Conservation (phyloP, 164 flowering plant species). For the Cinnamomum micranthum region DNA sequence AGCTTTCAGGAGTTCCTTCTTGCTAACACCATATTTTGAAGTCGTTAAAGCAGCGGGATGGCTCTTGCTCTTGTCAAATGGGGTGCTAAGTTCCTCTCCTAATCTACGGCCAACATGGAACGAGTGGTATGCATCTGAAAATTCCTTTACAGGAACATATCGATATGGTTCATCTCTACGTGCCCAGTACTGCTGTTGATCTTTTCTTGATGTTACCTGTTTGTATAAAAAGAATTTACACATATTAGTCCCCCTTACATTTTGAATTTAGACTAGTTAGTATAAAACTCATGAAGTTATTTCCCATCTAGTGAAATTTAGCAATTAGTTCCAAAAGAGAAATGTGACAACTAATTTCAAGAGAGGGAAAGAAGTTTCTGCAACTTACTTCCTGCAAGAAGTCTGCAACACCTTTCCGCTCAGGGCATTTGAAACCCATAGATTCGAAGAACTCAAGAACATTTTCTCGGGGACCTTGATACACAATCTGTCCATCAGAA, state of each 20-base stretch:
- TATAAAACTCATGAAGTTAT: no score
- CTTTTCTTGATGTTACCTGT: conserved; percentile 33
- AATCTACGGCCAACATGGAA: conserved; percentile 37
- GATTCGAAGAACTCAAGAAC: conserved; percentile 50
- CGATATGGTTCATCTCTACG: conserved; percentile 35
- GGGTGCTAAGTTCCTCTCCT: conserved; percentile 29
- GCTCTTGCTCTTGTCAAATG: conserved; percentile 40
- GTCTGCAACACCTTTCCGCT: conserved; percentile 38
- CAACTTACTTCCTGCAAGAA: conserved; percentile 37
- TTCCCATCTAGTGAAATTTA: no score
- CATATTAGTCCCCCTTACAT: neutral
- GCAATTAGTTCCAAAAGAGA: no score
- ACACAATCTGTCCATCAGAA: conserved; percentile 51
- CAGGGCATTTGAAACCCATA: conserved; percentile 42
- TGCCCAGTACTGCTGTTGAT: conserved; percentile 67
- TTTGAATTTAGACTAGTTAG: neutral
- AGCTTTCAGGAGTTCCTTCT: conserved; percentile 37
- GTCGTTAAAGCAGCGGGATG: conserved; percentile 45
- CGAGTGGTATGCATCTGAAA: conserved; percentile 42
- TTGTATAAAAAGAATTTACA: neutral
- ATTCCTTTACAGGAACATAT: conserved; percentile 39
- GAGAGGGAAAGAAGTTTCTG: neutral
- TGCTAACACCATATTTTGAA: conserved; percentile 30
- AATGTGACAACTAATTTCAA: no score
- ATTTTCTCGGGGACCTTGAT: conserved; percentile 57